These are phyloP conservation scores for Claviceps sp. DNA, from an alignment of 2,329 filamentous ascomycete genomes.

Conservation along the genomic window DNA sequence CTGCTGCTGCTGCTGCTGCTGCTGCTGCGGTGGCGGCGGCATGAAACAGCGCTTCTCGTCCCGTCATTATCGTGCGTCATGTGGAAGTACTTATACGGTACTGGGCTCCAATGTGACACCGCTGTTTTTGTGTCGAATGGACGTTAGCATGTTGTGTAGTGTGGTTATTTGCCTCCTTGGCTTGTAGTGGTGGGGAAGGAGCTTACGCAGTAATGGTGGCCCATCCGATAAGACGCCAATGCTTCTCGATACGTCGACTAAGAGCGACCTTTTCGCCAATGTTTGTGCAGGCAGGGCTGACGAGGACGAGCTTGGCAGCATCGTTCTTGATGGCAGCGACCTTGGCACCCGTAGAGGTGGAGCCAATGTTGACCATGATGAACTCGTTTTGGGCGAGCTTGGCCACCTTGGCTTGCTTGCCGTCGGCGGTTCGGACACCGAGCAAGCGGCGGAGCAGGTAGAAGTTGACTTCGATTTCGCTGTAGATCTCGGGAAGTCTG, in stretches of 20 bases:
- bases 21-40: background rate
- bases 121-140: constrained; percentile 16
- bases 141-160: background rate
- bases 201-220: constrained; percentile 62
- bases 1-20: too few relatives aligned
- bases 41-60: constrained; percentile 3
- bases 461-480: constrained; percentile 98
- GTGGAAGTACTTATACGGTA: constrained; percentile 22
- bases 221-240: constrained; percentile 94
- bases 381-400: constrained; percentile 98
- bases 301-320: constrained; percentile 87
- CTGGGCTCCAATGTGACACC: constrained; percentile 42
- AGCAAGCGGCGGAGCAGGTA: constrained; percentile 89
- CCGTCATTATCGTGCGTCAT: constrained; percentile 2
- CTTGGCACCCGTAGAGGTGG: constrained; percentile 93
- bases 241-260: constrained; percentile 94
- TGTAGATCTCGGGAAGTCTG: constrained; percentile 90
- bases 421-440: constrained; percentile 93
- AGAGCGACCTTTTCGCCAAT: constrained; percentile 97
- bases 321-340: constrained; percentile 95
- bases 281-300: constrained; percentile 89
- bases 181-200: background rate
- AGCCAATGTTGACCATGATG: constrained; percentile 99
- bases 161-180: background rate
- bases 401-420: constrained; percentile 98